Evolutionary conservation across 768 basidiomycete genomes (phyloP), one percentile per base, ranked within the genome.

Genomic region (Cubamyces lactineus): DNA sequence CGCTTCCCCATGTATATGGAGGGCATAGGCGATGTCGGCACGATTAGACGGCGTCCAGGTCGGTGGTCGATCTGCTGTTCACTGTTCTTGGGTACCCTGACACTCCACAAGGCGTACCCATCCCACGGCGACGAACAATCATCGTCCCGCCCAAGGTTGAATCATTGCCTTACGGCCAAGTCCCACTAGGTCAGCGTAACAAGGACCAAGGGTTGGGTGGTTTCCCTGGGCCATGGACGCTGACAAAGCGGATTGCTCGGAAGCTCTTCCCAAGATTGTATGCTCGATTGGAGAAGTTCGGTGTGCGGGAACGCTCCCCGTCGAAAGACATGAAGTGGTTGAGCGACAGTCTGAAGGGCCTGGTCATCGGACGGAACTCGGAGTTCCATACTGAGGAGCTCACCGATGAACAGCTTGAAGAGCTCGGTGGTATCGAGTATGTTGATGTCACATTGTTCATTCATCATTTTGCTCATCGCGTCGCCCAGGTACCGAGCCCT

Each of bases 361-460:
- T 89, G 2, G 72, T 80, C 12, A 81, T 86, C 5, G 84, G 85
- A 4, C 74, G 86, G 19, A 91, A 89, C 68, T 86, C 84, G 6
- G 76, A 82, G 63, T 83, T 86, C 63, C 72, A 76, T 42, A 81
- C 77, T 13, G 82, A 83, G 34, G 79, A 72, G 63, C 70, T 94
- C 68, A 83, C 81, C 3, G 81, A 85, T 63, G 87, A 89, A 19
- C 82, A 92, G 69, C 70, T 89, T 57, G 89, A 91, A 69, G 80
- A 86, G 64, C 73, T 94, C 17, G 90, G 91, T 3, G 91, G 91
- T 0, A 83, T 89, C 23, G 92, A 94, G 74, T 92, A 87, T 71
- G 64, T 58, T 3, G 15, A 11, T 15, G 5, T 11, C 26, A 9
- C 1, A 3, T 40, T 24, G 19, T 6, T 15, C 24, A 3, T 34